phyloP scores from a whole-genome alignment of 768 basidiomycete species.

The Ramaria sp. region DNA sequence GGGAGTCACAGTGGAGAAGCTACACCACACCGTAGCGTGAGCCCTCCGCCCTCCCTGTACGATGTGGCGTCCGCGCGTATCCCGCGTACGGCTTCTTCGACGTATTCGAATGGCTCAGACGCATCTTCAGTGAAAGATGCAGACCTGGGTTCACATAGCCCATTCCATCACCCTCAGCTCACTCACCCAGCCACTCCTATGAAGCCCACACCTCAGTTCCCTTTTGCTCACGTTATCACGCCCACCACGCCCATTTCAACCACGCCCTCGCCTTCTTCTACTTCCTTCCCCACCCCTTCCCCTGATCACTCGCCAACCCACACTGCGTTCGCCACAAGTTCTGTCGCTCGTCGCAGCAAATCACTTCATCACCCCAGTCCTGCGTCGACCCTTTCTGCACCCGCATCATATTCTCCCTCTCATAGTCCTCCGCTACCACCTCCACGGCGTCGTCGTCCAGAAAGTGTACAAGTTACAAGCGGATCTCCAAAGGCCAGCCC shows the following conservation, averaged over 20 bases:
- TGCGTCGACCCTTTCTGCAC: background rate
- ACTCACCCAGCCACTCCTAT: slow-evolving; percentile 21
- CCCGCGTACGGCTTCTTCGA: slow-evolving; percentile 10
- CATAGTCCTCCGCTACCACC: slow-evolving; percentile 21
- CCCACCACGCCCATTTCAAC: slow-evolving; percentile 12
- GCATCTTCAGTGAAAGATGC: slow-evolving; percentile 12
- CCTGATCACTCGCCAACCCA: slow-evolving; percentile 22
- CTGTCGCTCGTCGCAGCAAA: slow-evolving; percentile 30
- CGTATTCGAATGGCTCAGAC: slow-evolving; percentile 7
- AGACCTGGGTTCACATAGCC: slow-evolving; percentile 15
- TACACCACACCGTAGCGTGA: slow-evolving; percentile 5
- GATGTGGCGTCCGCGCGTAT: slow-evolving; percentile 17
- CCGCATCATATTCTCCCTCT: background rate
- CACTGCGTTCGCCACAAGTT: slow-evolving; percentile 23
- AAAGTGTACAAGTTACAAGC: slow-evolving; percentile 44
- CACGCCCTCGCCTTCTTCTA: background rate
- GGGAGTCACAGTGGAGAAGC: background rate
- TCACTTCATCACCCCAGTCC: slow-evolving; percentile 35
- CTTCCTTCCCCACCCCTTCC: slow-evolving; percentile 14
- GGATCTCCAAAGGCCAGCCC: background rate
- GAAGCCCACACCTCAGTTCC: slow-evolving; percentile 20
- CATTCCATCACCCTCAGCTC: slow-evolving; percentile 27
- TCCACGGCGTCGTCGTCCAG: slow-evolving; percentile 38
- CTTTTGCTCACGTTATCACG: slow-evolving; percentile 6
- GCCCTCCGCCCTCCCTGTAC: slow-evolving; percentile 10